phyloP scores from a whole-genome alignment of 345 rosid species.

The Reutealis trisperma region DNA sequence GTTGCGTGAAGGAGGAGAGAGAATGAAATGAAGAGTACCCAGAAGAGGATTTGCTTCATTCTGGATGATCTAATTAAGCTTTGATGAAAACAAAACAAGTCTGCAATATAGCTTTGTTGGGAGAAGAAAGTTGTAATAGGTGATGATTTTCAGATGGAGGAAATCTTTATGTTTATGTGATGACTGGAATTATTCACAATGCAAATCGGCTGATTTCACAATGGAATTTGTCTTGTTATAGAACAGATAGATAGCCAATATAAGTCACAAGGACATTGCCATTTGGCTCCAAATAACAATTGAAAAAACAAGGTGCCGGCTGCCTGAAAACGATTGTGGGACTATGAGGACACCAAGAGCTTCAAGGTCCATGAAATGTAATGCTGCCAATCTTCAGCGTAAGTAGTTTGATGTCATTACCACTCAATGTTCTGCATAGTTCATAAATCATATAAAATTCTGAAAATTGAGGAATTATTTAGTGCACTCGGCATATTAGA shows the following conservation, averaged over 20 bases:
- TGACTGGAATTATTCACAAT: slow-evolving; percentile 8
- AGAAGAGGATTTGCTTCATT: slow-evolving; percentile 36
- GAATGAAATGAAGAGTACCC: slow-evolving; percentile 27
- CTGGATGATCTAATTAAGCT: slow-evolving; percentile 6
- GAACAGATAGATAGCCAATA: not conserved
- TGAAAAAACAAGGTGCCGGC: slow-evolving; percentile 30
- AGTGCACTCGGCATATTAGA: too few relatives aligned
- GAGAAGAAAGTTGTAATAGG: not conserved
- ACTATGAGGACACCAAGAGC: not conserved
- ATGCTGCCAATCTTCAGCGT: too few relatives aligned
- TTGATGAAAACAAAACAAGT: slow-evolving; percentile 13
- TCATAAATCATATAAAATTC: not conserved
- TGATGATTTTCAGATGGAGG: slow-evolving; percentile 21
- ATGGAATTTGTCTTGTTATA: slow-evolving; percentile 32
- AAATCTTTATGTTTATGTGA: slow-evolving; percentile 33
- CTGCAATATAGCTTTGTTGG: slow-evolving; percentile 5
- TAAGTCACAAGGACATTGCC: slow-evolving; percentile 10
- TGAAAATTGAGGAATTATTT: too few relatives aligned
- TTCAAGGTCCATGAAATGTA: not conserved
- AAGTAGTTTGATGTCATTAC: not conserved
- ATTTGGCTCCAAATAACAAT: not conserved
- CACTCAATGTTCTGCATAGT: not conserved
- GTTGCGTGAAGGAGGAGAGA: slow-evolving; percentile 23
- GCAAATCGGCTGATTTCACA: slow-evolving; percentile 35
- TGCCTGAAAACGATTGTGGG: not conserved